Base-by-base conservation (phyloP, 805 yeast genomes). In the Candida fluviatilis region DNA sequence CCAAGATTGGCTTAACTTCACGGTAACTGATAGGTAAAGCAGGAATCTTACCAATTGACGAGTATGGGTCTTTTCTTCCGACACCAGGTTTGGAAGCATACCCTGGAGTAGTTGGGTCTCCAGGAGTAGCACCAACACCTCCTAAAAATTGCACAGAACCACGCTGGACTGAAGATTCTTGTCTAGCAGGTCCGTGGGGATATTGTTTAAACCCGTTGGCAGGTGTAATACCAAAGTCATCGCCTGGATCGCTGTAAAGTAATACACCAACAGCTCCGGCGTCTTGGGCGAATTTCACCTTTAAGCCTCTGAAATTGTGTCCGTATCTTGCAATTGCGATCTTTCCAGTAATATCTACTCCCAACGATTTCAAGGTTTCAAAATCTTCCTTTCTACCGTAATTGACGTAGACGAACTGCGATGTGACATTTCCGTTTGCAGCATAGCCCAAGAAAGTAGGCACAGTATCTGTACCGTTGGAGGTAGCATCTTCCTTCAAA, bases 61-160 rank as follows among this genome's bases (percentile, higher is more conserved):
- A 35, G 41, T 54, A 48, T 4, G 70, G 70, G 38, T 60, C 65
- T 39, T 52, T 33, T 39, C 70, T 59, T 19, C 53, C 63, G 16
- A 45, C 62, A 21, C 61, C 69, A 4, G 64, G 62, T 21, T 72
- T 73, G 16, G 84, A 75, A 2, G 86, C 73, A 62, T 76, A 77
- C 3, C 86, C 87, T 5, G 87, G 86, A 2, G 89, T 81, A 0
- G 89, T 79, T 25, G 90, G 90, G 52, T 83, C 91, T 10, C 90
- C 90, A 0, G 89, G 87, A 36, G 69, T 68, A 23, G 64, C 51
- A 5, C 68, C 69, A 4, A 51, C 46, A n/a, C 75, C 76, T 3
- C 78, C 72, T 39, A 79, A 65, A 43, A 66, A 78, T 42, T 70
- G 77, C 1, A 76, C 80, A 6, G 84, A 71, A 2, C 80, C 83